Evolutionary conservation across 2,329 filamentous ascomycete species (phyloP).

Genomic region (Fusarium protoensiforme): DNA sequence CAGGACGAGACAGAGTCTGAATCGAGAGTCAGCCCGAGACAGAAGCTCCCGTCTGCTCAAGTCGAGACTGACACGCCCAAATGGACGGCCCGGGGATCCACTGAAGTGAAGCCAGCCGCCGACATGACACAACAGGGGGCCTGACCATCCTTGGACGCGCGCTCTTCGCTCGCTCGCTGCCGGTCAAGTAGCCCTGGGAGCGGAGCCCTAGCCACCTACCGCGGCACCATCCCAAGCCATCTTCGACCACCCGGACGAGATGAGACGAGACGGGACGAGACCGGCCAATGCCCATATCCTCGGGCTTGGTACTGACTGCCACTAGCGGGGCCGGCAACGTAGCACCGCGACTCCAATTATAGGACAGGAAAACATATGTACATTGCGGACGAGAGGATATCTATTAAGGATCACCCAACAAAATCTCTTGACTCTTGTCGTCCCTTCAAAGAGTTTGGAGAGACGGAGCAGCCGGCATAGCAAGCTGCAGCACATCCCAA

Average conservation of each 20-base stretch:
- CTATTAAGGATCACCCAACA: constrained; percentile 6
- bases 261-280: not conserved
- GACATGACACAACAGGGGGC: constrained; percentile 9
- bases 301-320: constrained; percentile 9
- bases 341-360: not conserved
- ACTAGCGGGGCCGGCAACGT: not conserved
- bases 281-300: constrained; percentile 9
- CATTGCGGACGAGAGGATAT: constrained; percentile 4
- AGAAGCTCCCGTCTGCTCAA: not conserved
- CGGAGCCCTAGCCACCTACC: not conserved
- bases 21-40: not conserved
- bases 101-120: not conserved
- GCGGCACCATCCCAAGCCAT: constrained; percentile 6
- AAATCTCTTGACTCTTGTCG: not conserved
- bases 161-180: not conserved
- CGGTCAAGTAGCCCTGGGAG: constrained; percentile 4
- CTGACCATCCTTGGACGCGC: constrained; percentile 16
- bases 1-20: not conserved
- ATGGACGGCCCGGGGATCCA: not conserved
- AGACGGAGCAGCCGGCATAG: constrained; percentile 29
- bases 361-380: not conserved
- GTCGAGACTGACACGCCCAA: not conserved
- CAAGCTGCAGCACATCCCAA: not conserved
- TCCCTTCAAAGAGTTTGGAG: not conserved
- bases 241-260: constrained; percentile 1